Conservation (phyloP, 768 basidiomycete genomes). For the Rhodotorula graminis region DNA sequence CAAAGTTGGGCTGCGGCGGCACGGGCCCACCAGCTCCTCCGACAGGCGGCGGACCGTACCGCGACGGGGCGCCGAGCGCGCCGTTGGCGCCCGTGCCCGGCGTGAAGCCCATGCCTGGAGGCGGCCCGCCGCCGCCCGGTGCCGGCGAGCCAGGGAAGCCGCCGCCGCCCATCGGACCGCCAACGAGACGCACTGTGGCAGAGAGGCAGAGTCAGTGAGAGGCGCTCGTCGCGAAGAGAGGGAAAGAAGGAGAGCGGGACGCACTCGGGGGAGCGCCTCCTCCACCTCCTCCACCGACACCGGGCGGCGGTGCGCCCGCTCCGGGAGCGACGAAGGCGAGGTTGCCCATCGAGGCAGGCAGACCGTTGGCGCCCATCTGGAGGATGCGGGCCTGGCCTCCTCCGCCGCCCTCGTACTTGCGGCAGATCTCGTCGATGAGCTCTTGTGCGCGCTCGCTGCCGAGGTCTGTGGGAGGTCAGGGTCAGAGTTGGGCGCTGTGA, state of each 20-base stretch:
- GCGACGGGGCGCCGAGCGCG: background rate
- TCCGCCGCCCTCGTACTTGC: slow-evolving; percentile 73
- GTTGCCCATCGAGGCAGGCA: slow-evolving; percentile 23
- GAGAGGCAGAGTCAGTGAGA: background rate
- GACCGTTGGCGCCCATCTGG: slow-evolving; percentile 18
- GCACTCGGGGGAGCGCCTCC: background rate
- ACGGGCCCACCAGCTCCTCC: background rate
- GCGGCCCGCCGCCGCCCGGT: background rate
- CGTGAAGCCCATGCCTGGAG: background rate
- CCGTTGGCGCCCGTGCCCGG: background rate
- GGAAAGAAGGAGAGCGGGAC: background rate
- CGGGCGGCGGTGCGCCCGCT: background rate
- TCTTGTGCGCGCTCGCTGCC: slow-evolving; percentile 93
- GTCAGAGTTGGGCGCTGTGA: background rate
- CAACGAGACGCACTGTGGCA: slow-evolving; percentile 26
- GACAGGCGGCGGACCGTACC: slow-evolving; percentile 2
- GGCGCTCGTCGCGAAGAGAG: no score
- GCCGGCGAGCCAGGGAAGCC: background rate
- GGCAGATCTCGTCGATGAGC: slow-evolving; percentile 97
- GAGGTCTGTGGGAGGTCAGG: slow-evolving; percentile 44
- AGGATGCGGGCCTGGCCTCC: slow-evolving; percentile 22
- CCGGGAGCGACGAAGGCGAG: slow-evolving; percentile 9
- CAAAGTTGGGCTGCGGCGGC: background rate
- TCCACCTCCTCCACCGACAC: no score
- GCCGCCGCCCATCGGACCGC: slow-evolving; percentile 1